These are phyloP conservation scores for Dothideomycetes sp. DNA, from an alignment of 2,329 filamentous ascomycete species.

Conservation along the genomic window DNA sequence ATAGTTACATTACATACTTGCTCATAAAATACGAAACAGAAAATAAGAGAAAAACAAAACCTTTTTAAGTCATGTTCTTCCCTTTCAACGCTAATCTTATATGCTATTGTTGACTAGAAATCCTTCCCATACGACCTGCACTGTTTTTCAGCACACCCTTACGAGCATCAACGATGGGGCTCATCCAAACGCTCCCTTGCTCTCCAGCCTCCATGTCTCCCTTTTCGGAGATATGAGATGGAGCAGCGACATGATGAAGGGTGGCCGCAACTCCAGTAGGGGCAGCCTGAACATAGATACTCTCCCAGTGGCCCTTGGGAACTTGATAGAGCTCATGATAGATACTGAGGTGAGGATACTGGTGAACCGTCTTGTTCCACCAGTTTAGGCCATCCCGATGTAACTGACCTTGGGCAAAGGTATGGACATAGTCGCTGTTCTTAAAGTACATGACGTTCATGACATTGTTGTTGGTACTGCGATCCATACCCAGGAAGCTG, in stretches of 20 bases:
- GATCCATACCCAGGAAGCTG: conserved; percentile 28
- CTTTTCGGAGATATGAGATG: conserved; percentile 14
- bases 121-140: conserved; percentile 18
- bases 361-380: conserved; percentile 24
- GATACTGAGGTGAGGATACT: conserved; percentile 34
- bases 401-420: conserved; percentile 38
- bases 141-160: conserved; percentile 22
- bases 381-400: conserved; percentile 42
- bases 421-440: conserved; percentile 36
- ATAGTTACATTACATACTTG: no score
- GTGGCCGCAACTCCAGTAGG: conserved; percentile 22
- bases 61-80: no score
- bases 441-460: conserved; percentile 42
- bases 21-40: no score
- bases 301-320: conserved; percentile 37
- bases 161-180: conserved; percentile 23
- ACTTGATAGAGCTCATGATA: conserved; percentile 45
- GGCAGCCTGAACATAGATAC: conserved; percentile 35
- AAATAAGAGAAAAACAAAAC: no score
- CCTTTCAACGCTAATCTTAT: no score
- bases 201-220: conserved; percentile 5
- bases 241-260: conserved; percentile 14
- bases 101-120: no score
- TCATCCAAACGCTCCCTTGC: conserved; percentile 15
- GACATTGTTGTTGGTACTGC: conserved; percentile 28